phyloP scores from a whole-genome alignment of 2,329 filamentous ascomycete species.

The Immersiporthe knoxdaviesiana region DNA sequence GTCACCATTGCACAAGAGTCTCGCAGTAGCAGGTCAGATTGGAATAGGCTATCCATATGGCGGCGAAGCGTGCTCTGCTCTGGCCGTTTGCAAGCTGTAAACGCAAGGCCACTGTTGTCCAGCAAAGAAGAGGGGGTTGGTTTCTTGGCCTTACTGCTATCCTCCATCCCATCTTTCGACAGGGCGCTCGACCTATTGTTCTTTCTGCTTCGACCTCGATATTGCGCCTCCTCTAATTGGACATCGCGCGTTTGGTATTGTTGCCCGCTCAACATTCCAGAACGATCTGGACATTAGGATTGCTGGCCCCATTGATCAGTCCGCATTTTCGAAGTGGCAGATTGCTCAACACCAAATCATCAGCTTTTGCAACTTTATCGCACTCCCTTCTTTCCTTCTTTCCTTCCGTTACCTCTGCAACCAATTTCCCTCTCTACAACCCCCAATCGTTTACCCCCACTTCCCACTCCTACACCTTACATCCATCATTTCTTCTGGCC shows the following conservation, averaged over 20 bases:
- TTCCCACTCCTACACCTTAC: neutral
- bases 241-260: neutral
- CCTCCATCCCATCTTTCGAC: neutral
- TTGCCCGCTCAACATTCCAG: neutral
- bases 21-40: neutral
- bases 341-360: slow-evolving; percentile 4
- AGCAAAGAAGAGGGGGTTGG: neutral
- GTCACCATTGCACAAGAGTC: neutral
- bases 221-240: neutral
- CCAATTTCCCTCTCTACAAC: slow-evolving; percentile 12
- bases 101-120: neutral
- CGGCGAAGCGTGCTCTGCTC: neutral
- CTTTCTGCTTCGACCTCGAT: neutral
- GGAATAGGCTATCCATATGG: no score
- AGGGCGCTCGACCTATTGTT: neutral
- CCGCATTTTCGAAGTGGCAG: neutral
- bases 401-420: slow-evolving; percentile 14
- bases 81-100: neutral
- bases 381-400: slow-evolving; percentile 7
- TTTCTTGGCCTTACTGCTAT: neutral
- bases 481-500: neutral
- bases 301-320: slow-evolving; percentile 12
- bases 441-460: slow-evolving; percentile 1
- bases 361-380: slow-evolving; percentile 1
- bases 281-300: neutral